These are phyloP conservation scores for Boechera divaricarpa DNA, from an alignment of 345 rosid genomes.

Conservation along the genomic window DNA sequence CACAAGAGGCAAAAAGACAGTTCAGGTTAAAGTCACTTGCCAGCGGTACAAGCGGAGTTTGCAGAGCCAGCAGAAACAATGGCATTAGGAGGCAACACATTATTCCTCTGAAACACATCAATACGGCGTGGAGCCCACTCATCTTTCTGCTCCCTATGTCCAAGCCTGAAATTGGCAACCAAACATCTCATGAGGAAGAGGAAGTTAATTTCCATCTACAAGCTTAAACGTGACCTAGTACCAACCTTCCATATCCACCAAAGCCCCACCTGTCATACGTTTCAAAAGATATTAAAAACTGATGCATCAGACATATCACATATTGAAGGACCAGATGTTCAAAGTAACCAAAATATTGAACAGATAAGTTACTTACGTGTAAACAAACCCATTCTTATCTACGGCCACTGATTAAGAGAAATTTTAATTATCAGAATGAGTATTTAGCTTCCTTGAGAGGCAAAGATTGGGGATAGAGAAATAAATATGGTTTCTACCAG, in stretches of 20 bases:
- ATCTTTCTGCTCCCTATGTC: constrained; percentile 98
- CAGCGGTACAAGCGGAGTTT: constrained; percentile 97
- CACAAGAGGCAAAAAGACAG: constrained; percentile 7
- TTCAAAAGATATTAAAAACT: constrained; percentile 30
- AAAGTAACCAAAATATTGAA: background rate
- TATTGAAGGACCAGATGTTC: background rate
- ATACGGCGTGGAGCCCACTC: constrained; percentile 96
- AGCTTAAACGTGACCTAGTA: constrained; percentile 11
- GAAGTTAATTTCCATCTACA: background rate
- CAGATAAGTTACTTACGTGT: constrained; percentile 71
- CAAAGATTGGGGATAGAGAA: background rate
- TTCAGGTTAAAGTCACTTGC: constrained; percentile 46
- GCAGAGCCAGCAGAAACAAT: constrained; percentile 83
- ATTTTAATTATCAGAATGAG: constrained; percentile 14
- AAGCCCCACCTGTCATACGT: constrained; percentile 83
- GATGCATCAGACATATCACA: background rate
- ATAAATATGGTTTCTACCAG: constrained; percentile 58
- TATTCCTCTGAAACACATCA: constrained; percentile 74
- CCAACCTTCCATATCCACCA: constrained; percentile 99
- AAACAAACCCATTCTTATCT: constrained; percentile 84
- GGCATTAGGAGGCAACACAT: constrained; percentile 79
- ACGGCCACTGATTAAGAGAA: constrained; percentile 76
- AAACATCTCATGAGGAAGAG: constrained; percentile 28
- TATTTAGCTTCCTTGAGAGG: constrained; percentile 4
- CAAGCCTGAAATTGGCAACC: constrained; percentile 65